These are phyloP conservation scores for Candida nitratophila DNA, from an alignment of 805 yeast species.

Conservation along the genomic window DNA sequence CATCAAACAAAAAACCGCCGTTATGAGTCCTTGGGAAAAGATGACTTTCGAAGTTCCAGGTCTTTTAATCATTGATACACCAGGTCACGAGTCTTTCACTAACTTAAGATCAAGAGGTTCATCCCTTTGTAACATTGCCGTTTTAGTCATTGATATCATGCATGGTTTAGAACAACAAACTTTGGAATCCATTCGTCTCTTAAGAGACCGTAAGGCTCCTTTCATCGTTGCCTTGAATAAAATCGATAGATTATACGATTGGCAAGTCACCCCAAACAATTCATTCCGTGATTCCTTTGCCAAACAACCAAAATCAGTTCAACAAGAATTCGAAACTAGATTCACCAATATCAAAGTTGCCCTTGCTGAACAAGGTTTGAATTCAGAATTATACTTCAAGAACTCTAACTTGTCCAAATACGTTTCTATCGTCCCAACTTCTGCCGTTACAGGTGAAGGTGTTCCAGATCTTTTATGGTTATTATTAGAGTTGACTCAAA, in stretches of 20 bases:
- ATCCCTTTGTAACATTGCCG: conserved; percentile 97
- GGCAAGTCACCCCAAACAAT: conserved; percentile 87
- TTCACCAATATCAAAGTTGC: conserved; percentile 80
- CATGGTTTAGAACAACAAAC: conserved; percentile 99
- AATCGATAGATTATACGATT: conserved; percentile 94
- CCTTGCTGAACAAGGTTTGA: conserved; percentile 95
- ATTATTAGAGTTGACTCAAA: conserved; percentile 89
- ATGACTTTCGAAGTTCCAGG: conserved; percentile 94
- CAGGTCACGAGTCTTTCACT: conserved; percentile 99
- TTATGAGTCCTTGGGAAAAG: conserved; percentile 82
- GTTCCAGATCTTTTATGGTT: conserved; percentile 97
- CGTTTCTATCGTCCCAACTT: conserved; percentile 96
- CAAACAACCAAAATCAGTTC: conserved; percentile 76
- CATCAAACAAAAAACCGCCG: conserved; percentile 82
- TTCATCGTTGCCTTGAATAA: conserved; percentile 95
- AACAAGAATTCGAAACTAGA: conserved; percentile 87
- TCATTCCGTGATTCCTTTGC: conserved; percentile 92
- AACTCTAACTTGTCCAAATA: conserved; percentile 89
- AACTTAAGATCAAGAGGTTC: conserved; percentile 98
- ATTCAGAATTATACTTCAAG: conserved; percentile 93
- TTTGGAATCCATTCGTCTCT: conserved; percentile 81
- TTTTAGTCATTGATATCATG: conserved; percentile 96
- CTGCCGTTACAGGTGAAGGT: conserved; percentile 99
- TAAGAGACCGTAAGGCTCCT: conserved; percentile 97
- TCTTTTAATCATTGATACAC: conserved; percentile 92